Evolutionary conservation across 768 basidiomycete genomes (phyloP).

Genomic region (Boletus edulis): DNA sequence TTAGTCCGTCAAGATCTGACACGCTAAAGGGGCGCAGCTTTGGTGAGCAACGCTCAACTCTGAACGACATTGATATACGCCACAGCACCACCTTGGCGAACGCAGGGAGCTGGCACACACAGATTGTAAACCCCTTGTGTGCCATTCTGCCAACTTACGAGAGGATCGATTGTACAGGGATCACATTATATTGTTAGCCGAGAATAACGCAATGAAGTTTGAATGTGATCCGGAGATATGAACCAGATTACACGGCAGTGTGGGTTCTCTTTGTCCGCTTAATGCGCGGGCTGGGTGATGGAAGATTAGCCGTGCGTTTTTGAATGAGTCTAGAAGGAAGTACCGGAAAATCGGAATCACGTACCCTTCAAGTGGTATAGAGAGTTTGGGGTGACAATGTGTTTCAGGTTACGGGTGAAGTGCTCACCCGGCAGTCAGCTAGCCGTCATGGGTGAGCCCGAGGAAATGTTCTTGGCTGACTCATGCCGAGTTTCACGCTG

Average conservation of each 20-base stretch:
- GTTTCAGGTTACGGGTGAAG: neutral
- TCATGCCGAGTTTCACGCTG: neutral
- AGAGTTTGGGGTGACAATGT: neutral
- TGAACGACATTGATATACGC: neutral
- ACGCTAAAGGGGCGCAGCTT: neutral
- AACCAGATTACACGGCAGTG: neutral
- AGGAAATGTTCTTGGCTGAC: neutral
- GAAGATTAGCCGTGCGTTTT: neutral
- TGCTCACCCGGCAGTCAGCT: neutral
- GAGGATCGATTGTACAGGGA: neutral
- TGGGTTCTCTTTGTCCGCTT: neutral
- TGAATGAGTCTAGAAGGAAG: neutral
- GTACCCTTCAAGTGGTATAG: neutral
- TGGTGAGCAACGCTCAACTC: neutral
- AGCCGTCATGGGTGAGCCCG: neutral
- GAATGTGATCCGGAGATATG: neutral
- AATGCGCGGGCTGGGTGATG: neutral
- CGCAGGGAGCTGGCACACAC: neutral
- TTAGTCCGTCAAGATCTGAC: neutral
- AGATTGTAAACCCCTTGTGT: too few relatives aligned
- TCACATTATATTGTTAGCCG: neutral
- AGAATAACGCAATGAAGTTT: neutral
- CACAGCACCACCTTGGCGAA: neutral
- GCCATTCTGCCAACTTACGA: neutral
- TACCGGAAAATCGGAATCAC: neutral